Evolutionary conservation across 805 yeast species (phyloP).

Genomic region (Cyberlindnera nakhonratchasimensis): DNA sequence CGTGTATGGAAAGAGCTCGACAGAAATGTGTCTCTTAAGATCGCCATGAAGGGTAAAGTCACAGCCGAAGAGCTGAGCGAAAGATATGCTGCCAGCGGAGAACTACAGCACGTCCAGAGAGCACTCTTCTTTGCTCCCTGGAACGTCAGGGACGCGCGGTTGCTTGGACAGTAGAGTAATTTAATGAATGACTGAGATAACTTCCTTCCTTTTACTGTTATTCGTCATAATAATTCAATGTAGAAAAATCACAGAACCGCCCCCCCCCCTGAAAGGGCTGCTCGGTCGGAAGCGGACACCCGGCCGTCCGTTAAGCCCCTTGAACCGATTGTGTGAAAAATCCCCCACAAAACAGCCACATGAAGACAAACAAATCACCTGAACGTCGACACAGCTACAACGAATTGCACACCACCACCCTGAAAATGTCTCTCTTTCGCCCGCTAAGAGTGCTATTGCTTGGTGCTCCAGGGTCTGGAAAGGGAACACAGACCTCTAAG

Average conservation of each 20-base stretch:
- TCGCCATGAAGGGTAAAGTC: slow-evolving; percentile 52
- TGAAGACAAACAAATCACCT: not conserved
- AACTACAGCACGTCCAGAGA: slow-evolving; percentile 57
- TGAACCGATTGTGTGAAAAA: not conserved
- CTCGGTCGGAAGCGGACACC: too few relatives aligned
- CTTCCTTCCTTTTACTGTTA: too few relatives aligned
- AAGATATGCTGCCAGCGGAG: slow-evolving; percentile 46
- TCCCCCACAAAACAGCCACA: not conserved
- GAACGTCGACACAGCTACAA: not conserved
- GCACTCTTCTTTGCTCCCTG: slow-evolving; percentile 64
- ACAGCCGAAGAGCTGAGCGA: slow-evolving; percentile 50
- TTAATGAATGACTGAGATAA: not conserved
- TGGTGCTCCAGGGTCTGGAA: slow-evolving; percentile 97
- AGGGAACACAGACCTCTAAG: slow-evolving; percentile 81
- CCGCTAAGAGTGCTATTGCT: slow-evolving; percentile 68
- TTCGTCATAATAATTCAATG: too few relatives aligned
- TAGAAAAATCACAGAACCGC: too few relatives aligned
- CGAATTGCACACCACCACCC: not conserved
- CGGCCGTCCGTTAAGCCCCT: too few relatives aligned
- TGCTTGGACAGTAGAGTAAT: not conserved
- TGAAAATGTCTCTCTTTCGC: slow-evolving; percentile 5
- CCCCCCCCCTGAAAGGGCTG: too few relatives aligned
- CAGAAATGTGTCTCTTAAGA: slow-evolving; percentile 49
- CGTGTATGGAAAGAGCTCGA: slow-evolving; percentile 68
- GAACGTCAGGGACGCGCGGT: slow-evolving; percentile 30